Percentiles rank a stretch among this genome's conserved stretches.
Evolutionary conservation across 208 protist species (phyloP).

Genomic region (Trypanosoma theileri): DNA sequence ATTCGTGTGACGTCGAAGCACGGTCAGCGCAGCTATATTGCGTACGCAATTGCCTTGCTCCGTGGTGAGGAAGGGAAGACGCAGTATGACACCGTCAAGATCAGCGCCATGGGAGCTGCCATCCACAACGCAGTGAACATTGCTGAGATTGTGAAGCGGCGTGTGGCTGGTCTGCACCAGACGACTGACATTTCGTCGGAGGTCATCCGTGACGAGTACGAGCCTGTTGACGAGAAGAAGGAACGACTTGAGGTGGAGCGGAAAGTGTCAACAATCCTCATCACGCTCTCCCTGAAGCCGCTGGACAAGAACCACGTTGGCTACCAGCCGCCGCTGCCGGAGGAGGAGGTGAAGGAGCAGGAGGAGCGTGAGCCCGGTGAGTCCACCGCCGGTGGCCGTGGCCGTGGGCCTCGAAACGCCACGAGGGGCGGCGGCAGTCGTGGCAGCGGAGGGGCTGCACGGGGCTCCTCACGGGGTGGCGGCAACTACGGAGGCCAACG

Average conservation of each 20-base stretch:
- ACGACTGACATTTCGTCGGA: conserved; percentile 85
- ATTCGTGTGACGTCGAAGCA: conserved; percentile 81
- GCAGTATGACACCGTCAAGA: conserved; percentile 85
- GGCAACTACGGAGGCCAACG: not conserved
- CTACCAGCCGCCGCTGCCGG: conserved; percentile 91
- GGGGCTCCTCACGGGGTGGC: conserved; percentile 16
- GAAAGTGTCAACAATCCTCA: conserved; percentile 87
- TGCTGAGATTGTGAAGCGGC: conserved; percentile 91
- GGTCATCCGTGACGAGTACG: conserved; percentile 87
- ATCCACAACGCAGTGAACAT: conserved; percentile 93
- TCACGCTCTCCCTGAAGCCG: conserved; percentile 86
- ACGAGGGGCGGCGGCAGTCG: conserved; percentile 36
- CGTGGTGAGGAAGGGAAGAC: conserved; percentile 81
- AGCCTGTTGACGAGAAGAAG: conserved; percentile 72
- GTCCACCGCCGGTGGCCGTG: conserved; percentile 7
- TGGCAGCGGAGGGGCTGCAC: conserved; percentile 30
- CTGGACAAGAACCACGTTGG: conserved; percentile 84
- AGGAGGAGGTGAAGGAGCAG: conserved; percentile 85
- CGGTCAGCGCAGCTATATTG: conserved; percentile 87
- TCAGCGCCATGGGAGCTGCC: conserved; percentile 88
- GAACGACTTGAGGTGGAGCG: conserved; percentile 77
- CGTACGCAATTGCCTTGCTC: conserved; percentile 84
- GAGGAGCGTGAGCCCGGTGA: conserved; percentile 36
- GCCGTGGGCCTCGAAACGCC: conserved; percentile 34
- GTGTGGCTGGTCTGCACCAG: conserved; percentile 90